A percentile compares a stretch with the other conserved stretches of the same genome.
Evolutionary conservation across 352 stramenopile genomes (phyloP).

Genomic region (Globisporangium camurandrum): DNA sequence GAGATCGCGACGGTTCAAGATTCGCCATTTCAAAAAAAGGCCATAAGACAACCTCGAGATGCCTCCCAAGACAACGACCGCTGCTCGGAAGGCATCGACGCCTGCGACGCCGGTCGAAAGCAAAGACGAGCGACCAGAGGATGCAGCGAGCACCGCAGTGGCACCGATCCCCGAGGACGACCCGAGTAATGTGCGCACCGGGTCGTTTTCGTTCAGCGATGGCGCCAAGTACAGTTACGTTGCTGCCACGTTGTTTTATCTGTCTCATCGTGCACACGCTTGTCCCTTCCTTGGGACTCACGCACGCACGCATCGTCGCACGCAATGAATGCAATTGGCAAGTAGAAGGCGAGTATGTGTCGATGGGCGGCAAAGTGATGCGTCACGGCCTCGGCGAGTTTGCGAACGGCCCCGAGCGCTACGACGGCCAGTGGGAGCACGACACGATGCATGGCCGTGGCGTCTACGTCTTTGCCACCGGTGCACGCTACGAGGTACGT

Average conservation of each 20-base stretch:
- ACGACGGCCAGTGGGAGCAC: conserved; percentile 49
- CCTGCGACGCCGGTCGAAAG: conserved; percentile 8
- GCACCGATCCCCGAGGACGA: conserved; percentile 23
- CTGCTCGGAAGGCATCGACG: conserved; percentile 6
- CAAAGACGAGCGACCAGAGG: conserved; percentile 16
- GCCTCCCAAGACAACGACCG: not conserved
- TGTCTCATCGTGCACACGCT: too few relatives aligned
- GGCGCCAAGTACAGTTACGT: conserved; percentile 48
- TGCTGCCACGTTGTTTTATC: too few relatives aligned
- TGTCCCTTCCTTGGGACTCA: too few relatives aligned
- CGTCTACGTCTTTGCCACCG: conserved; percentile 57
- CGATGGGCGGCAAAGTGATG: conserved; percentile 24
- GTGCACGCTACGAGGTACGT: conserved; percentile 55
- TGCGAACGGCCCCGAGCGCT: conserved; percentile 50
- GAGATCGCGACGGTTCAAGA: conserved; percentile 22
- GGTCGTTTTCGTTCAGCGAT: conserved; percentile 63
- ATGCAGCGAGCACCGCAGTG: conserved; percentile 10
- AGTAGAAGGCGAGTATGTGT: conserved; percentile 45
- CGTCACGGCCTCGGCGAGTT: conserved; percentile 47
- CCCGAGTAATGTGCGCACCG: conserved; percentile 19
- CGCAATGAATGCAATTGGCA: too few relatives aligned
- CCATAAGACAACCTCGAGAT: too few relatives aligned
- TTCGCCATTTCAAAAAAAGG: too few relatives aligned
- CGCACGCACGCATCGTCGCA: too few relatives aligned
- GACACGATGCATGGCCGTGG: conserved; percentile 68